phyloP scores from a whole-genome alignment of 2,329 filamentous ascomycete species.

The Tolypocladium tropicale region DNA sequence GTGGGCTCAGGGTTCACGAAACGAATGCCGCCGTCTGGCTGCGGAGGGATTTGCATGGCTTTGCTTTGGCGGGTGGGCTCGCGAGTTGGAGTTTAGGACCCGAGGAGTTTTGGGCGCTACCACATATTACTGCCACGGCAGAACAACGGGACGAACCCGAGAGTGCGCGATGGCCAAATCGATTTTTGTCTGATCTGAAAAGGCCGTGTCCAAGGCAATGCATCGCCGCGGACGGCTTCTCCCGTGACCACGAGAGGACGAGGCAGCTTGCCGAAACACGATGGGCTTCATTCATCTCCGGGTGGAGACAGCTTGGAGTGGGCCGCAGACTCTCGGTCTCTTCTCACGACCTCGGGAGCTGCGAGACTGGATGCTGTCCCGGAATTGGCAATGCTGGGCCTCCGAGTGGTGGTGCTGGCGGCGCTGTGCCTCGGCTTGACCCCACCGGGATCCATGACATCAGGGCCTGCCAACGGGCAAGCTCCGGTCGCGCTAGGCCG shows the following conservation, averaged over 20 bases:
- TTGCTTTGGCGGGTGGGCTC: neutral
- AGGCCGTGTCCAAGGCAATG: neutral
- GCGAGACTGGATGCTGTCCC: neutral
- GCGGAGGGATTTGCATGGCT: neutral
- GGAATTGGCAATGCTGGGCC: slow-evolving; percentile 3
- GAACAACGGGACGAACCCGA: too few relatives aligned
- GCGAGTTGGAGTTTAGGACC: neutral
- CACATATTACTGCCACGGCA: neutral
- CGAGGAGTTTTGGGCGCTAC: neutral
- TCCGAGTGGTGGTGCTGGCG: slow-evolving; percentile 2
- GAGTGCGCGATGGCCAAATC: neutral
- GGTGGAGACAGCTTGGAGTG: neutral
- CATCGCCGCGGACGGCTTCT: neutral
- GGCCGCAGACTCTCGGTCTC: neutral
- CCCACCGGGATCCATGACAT: neutral
- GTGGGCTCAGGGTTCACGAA: neutral
- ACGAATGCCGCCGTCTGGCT: neutral
- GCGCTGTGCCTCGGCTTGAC: neutral
- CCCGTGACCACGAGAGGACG: neutral
- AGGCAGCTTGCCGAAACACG: neutral
- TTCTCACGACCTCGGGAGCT: neutral
- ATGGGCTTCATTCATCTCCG: neutral
- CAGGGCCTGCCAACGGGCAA: neutral
- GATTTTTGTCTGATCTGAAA: neutral
- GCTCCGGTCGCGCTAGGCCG: neutral